Evolutionary conservation across 371 early-diverging fungal genomes (phyloP).

Genomic region (Apophysomyces ossiformis): DNA sequence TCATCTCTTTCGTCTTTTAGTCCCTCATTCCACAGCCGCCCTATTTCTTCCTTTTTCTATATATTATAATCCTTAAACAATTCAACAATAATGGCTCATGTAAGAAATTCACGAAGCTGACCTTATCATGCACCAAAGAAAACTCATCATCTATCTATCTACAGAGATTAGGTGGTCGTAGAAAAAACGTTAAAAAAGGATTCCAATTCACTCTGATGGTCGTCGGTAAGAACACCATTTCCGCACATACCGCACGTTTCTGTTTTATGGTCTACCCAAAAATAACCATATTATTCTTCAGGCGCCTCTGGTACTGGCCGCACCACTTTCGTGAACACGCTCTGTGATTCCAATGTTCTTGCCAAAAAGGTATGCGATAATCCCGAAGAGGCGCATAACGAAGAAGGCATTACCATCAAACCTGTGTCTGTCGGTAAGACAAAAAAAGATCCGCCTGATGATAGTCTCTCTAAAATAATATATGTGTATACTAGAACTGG

Average conservation of each 20-base stretch:
- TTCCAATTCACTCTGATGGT: constrained; percentile 88
- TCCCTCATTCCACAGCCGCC: constrained; percentile 12
- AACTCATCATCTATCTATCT: constrained; percentile 1
- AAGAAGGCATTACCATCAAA: constrained; percentile 91
- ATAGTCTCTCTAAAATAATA: neutral
- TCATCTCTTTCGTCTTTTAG: constrained; percentile 13
- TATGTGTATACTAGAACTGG: constrained; percentile 69
- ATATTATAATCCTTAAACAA: constrained; percentile 19
- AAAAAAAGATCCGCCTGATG: neutral
- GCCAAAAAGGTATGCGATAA: constrained; percentile 74
- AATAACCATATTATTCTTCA: constrained; percentile 24
- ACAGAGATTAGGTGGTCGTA: constrained; percentile 70
- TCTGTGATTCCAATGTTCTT: constrained; percentile 83
- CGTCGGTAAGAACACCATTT: constrained; percentile 14
- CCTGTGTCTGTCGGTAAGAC: constrained; percentile 72
- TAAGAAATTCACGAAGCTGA: constrained; percentile 21
- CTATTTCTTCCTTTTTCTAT: constrained; percentile 8
- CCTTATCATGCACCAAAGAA: constrained; percentile 6
- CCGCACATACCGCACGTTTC: neutral
- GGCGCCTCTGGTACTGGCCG: constrained; percentile 96
- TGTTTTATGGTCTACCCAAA: constrained; percentile 8
- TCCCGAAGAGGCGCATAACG: constrained; percentile 88
- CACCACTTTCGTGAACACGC: constrained; percentile 98
- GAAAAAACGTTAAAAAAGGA: constrained; percentile 96
- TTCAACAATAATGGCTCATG: constrained; percentile 37